Evolutionary conservation across 768 basidiomycete genomes (phyloP).

Genomic region (Phlegmacium glaucopus): DNA sequence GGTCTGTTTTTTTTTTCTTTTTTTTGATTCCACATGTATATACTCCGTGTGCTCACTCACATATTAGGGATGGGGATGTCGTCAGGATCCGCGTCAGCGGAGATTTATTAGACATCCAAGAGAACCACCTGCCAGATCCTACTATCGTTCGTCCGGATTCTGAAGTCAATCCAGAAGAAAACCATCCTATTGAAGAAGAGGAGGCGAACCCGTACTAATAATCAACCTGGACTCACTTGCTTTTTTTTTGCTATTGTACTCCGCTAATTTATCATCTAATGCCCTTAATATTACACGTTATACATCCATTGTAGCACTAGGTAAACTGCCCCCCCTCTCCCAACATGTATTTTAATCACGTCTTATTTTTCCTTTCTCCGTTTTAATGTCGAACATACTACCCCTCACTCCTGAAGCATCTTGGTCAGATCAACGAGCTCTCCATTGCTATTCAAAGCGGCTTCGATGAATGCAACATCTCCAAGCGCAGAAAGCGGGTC

Average conservation of each 20-base stretch:
- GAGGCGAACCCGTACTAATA: background rate
- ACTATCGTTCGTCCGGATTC: slow-evolving; percentile 20
- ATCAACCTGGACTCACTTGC: too few species aligned
- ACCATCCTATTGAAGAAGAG: slow-evolving; percentile 10
- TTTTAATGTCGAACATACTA: too few species aligned
- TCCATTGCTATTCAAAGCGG: slow-evolving; percentile 66
- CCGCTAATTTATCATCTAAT: too few species aligned
- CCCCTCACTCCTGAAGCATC: slow-evolving; percentile 12
- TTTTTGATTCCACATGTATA: background rate
- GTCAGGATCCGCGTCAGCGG: slow-evolving; percentile 52
- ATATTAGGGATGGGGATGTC: slow-evolving; percentile 59
- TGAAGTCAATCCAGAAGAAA: slow-evolving; percentile 22
- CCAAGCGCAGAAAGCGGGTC: slow-evolving; percentile 59
- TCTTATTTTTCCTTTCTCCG: too few species aligned
- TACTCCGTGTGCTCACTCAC: background rate
- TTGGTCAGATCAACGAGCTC: slow-evolving; percentile 52
- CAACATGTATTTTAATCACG: too few species aligned
- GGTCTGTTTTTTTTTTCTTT: slow-evolving; percentile 36
- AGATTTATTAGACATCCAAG: slow-evolving; percentile 48
- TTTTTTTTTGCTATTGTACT: too few species aligned
- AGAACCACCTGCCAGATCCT: slow-evolving; percentile 58
- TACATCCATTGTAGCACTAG: too few species aligned
- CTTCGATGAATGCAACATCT: slow-evolving; percentile 82
- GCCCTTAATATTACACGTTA: too few species aligned
- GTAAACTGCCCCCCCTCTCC: too few species aligned